These are phyloP conservation scores for Coemansia furcata DNA, from an alignment of 192 early-diverging fungal genomes.

Conservation along the genomic window DNA sequence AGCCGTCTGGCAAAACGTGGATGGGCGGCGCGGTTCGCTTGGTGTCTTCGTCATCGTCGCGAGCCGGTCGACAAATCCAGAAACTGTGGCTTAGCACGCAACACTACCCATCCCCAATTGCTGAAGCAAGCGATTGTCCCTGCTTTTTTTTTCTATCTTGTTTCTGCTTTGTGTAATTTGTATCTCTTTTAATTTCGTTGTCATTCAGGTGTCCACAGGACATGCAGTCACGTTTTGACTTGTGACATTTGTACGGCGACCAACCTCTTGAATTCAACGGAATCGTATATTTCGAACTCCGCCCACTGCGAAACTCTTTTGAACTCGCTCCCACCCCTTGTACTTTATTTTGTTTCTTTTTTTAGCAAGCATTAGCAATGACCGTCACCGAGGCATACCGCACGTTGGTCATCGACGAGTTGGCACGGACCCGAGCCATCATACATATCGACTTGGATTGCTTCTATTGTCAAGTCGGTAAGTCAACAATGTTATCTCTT, in stretches of 20 bases:
- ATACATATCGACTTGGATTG: conserved; percentile 65
- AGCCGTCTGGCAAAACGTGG: not conserved
- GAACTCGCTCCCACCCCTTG: not conserved
- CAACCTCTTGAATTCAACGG: not conserved
- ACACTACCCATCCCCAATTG: not conserved
- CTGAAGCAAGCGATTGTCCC: not conserved
- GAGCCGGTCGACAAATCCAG: not conserved
- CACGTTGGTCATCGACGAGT: conserved; percentile 20
- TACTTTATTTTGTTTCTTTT: not conserved
- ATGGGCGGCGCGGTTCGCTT: not conserved
- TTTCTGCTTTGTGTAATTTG: not conserved
- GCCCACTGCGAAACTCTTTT: not conserved
- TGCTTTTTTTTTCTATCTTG: conserved; percentile 8
- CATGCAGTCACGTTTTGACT: not conserved
- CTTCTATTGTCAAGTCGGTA: conserved; percentile 80
- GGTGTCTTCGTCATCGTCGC: not conserved
- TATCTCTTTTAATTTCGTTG: not conserved
- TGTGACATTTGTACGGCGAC: not conserved
- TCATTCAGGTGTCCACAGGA: not conserved
- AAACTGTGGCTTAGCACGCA: not conserved
- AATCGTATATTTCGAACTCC: not conserved
- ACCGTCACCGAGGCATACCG: conserved; percentile 13
- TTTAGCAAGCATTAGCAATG: conserved; percentile 2
- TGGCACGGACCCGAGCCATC: conserved; percentile 53
- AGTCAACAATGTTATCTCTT: conserved; percentile 12